Base-by-base conservation (phyloP, 306 rosid genomes). In the Begonia peltatifolia region DNA sequence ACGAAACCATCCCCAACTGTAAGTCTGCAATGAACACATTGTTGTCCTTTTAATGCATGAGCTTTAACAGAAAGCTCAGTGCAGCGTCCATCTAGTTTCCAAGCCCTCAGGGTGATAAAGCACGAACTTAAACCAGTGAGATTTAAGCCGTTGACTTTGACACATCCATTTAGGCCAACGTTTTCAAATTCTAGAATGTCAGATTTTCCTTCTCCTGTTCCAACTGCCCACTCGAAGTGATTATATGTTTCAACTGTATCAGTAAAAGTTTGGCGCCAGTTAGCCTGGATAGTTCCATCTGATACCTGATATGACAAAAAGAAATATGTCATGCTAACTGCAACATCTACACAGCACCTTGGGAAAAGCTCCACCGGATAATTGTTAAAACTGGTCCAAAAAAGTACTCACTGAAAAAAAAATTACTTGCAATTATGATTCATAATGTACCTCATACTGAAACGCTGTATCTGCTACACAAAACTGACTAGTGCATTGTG, bases 171-270 rank as follows among this genome's bases (percentile, higher is more conserved):
- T 81, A 81, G 68, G 73, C 99, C 99, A 71, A 87, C 93, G 61
- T 87, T 87, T 74, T 83, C 88, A 71, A 87, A 92, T 61, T 92
- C 96, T 66, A 79, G 69, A 75, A 92, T 87, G 74, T 92, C 99
- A 42, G 74, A 75, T 75, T 87, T 92, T 68, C 99, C 99, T 74
- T 92, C 99, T 20, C 80, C 79, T 54, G 99, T 77, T 62, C 99
- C 99, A 66, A 92, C 99, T 55, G 93, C 96, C 96, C 99, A 92
- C 76, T 92, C 99, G 79, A 87, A 92, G 71, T 87, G 87, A 77
- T 81, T 84, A 67, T 83, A 92, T n/a, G 89, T 73, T 62, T 80
- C 99, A 13, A 74, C 72, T 59, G 84, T 66, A 53, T 86, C 96
- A n/a, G n/a, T n/a, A 67, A 92, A 92, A 62, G 93, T 79, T 66